These are phyloP conservation scores for Fusarium odoratissimum DNA, from an alignment of 2,329 filamentous ascomycete genomes.

Conservation along the genomic window DNA sequence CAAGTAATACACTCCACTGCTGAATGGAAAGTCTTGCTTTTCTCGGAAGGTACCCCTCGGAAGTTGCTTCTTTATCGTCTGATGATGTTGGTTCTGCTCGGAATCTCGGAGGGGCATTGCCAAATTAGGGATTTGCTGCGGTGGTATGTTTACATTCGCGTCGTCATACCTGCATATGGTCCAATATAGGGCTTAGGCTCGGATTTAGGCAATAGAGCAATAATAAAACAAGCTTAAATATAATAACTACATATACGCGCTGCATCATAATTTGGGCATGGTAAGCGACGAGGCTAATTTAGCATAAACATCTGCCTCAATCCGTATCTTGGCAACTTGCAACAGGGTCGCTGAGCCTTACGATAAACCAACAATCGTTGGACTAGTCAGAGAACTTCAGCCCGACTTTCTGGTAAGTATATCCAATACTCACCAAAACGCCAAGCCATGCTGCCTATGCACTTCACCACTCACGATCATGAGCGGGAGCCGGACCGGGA, in stretches of 20 bases:
- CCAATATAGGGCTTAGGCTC: not conserved
- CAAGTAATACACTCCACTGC: not conserved
- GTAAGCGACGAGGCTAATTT: not conserved
- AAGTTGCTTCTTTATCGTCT: not conserved
- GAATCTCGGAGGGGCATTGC: not conserved
- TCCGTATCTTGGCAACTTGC: too few species aligned
- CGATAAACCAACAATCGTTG: not conserved
- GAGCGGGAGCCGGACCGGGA: not conserved
- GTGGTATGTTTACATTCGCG: not conserved
- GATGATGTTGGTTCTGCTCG: not conserved
- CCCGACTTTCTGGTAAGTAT: not conserved
- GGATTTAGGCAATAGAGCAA: not conserved
- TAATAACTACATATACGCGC: not conserved
- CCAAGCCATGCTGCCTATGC: not conserved
- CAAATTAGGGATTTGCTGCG: not conserved
- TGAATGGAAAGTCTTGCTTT: not conserved
- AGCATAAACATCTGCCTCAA: too few species aligned
- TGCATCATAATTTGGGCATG: not conserved
- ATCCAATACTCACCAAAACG: not conserved
- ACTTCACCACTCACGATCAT: not conserved
- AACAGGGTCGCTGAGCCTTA: rapidly evolving
- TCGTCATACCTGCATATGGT: too few species aligned
- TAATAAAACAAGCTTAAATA: not conserved
- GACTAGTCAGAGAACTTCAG: not conserved
- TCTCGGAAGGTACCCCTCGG: not conserved